Percentiles rank a stretch among this genome's conserved stretches.
Conservation (phyloP, 2,329 filamentous ascomycete genomes). For the Colletotrichum godetiae region DNA sequence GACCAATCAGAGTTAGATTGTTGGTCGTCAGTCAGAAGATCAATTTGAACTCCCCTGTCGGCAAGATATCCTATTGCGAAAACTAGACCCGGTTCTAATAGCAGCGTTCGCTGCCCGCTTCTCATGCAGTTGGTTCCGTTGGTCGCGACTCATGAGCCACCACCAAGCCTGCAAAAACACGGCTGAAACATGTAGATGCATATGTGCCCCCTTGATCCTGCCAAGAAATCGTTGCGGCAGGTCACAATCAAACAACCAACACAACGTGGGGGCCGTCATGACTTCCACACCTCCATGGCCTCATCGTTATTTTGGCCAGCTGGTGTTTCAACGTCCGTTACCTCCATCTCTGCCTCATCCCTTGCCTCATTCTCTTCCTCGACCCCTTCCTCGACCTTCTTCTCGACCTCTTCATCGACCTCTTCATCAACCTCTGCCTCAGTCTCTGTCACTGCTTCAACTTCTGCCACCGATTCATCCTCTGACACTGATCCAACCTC, state of each 20-base stretch:
- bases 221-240: background rate
- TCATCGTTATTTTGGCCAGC: background rate
- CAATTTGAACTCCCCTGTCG: background rate
- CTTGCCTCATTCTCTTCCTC: too few species aligned
- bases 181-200: constrained; percentile 18
- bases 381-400: too few species aligned
- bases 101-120: background rate
- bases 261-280: constrained; percentile 16
- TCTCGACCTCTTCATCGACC: too few species aligned
- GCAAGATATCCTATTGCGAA: background rate
- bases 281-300: background rate
- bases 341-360: too few species aligned
- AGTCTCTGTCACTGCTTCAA: too few species aligned
- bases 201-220: background rate
- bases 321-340: background rate
- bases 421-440: too few species aligned
- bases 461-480: too few species aligned
- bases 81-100: background rate
- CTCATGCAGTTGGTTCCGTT: background rate
- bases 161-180: background rate
- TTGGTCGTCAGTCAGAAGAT: background rate
- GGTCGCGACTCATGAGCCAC: background rate
- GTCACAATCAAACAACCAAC: constrained; percentile 17
- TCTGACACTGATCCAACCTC: too few species aligned
- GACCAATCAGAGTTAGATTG: background rate